Conservation (phyloP, 371 early-diverging fungal genomes). For the Sporodiniella umbellata region DNA sequence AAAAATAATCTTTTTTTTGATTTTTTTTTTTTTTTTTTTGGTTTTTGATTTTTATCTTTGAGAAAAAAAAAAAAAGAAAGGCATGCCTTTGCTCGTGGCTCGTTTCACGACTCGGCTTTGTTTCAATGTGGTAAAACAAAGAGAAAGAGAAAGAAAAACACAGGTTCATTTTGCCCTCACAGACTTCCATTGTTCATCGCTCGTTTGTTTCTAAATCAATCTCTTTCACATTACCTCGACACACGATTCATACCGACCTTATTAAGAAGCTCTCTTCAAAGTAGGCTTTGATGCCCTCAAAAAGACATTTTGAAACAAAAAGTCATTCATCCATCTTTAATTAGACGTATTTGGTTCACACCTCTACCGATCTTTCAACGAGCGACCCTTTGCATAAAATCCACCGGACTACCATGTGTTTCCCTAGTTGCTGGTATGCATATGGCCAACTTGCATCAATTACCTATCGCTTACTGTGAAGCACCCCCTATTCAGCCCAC, state of each 20-base stretch:
- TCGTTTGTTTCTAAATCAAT: background rate
- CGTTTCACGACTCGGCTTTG: slow-evolving; percentile 14
- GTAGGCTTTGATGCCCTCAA: background rate
- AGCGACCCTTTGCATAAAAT: slow-evolving; percentile 1
- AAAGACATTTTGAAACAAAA: background rate
- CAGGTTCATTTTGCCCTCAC: background rate
- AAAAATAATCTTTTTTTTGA: background rate
- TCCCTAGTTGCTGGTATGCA: slow-evolving; percentile 10
- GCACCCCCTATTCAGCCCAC: slow-evolving; percentile 5
- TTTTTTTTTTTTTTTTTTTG: background rate
- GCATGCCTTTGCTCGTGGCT: slow-evolving; percentile 15
- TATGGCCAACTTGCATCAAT: slow-evolving; percentile 3
- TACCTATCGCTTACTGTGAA: slow-evolving; percentile 18
- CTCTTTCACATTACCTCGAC: background rate
- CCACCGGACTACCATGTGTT: slow-evolving; percentile 2
- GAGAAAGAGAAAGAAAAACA: too few relatives aligned
- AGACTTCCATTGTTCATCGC: background rate
- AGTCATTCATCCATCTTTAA: background rate
- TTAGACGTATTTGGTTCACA: background rate
- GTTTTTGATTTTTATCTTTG: background rate
- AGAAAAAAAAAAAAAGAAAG: background rate
- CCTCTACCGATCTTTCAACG: background rate
- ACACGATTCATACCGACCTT: background rate
- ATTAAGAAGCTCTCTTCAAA: background rate
- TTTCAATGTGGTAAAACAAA: slow-evolving; percentile 3